phyloP scores from a whole-genome alignment of 768 basidiomycete genomes.

The Hygrophoropsis aurantiaca region DNA sequence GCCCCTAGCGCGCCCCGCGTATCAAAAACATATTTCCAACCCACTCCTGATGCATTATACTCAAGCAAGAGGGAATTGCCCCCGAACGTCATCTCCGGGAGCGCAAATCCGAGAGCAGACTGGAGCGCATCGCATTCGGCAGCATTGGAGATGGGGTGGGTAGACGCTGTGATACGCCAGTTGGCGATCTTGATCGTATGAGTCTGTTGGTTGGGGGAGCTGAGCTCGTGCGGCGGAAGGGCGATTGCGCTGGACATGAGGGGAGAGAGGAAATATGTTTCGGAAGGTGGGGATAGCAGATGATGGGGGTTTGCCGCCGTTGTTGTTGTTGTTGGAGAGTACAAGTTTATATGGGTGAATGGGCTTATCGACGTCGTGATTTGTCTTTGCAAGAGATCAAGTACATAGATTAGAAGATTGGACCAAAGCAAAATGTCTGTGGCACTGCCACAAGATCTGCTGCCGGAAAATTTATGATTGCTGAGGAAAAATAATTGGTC shows the following conservation, averaged over 20 bases:
- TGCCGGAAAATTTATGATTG: background rate
- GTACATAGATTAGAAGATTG: too few species aligned
- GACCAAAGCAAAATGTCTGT: too few species aligned
- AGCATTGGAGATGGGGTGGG: slow-evolving; percentile 80
- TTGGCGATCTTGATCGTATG: slow-evolving; percentile 60
- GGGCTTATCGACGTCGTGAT: too few species aligned
- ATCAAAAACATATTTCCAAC: slow-evolving; percentile 68
- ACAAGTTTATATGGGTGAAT: too few species aligned
- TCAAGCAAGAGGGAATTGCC: slow-evolving; percentile 71
- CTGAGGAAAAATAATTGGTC: background rate
- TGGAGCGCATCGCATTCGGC: slow-evolving; percentile 71
- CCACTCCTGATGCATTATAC: slow-evolving; percentile 61
- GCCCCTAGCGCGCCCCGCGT: slow-evolving; percentile 63
- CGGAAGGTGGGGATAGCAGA: background rate
- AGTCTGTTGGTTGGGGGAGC: slow-evolving; percentile 72
- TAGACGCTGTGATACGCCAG: slow-evolving; percentile 72
- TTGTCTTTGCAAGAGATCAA: too few species aligned
- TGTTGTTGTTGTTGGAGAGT: slow-evolving; percentile 5
- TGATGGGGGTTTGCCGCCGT: slow-evolving; percentile 2
- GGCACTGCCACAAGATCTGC: too few species aligned
- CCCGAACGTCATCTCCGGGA: slow-evolving; percentile 98
- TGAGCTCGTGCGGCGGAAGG: slow-evolving; percentile 63
- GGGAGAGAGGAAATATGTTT: slow-evolving; percentile 11
- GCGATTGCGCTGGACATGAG: slow-evolving; percentile 43
- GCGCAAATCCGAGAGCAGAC: slow-evolving; percentile 63